Base-by-base conservation (phyloP, 805 yeast genomes). In the Candida ortonii region DNA sequence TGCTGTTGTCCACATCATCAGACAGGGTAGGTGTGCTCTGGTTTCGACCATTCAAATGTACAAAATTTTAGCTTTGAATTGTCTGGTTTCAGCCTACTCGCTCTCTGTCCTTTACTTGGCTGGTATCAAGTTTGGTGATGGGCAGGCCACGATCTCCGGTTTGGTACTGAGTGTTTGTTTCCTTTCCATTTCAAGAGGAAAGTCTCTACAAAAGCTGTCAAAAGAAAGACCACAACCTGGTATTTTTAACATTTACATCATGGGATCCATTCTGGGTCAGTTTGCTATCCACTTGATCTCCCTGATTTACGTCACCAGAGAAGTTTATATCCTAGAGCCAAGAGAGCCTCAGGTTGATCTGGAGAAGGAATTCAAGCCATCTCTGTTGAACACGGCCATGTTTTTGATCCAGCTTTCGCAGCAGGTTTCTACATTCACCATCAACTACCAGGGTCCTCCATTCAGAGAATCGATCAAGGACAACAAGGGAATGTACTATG, bases 31-130 rank as follows among this genome's bases (percentile, higher is more conserved):
- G 65, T 86, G 96, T 70, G 96, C 98, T 6, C 71, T 93, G 48
- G 96, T 93, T 28, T 86, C 96, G 12, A 93, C 98, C 7, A 89
- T 93, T 57, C 98, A 93, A 68, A 93, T 93, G 98, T 93, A 93
- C 75, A 93, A 93, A 69, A 93, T 93, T 55, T 69, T 93, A 58
- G 98, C 98, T 0, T 73, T 93, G 67, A 93, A 93, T 64, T 93
- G 97, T 76, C 72, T 93, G 69, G 88, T 93, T 64, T 82, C 95
- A 48, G 98, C 98, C 20, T 93, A 93, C 61, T 88, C 97, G 2
- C 71, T 90, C 53, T 85, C 96, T 26, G 96, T 93, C 24, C 76
- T 93, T 57, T 93, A 85, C 62, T 71, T 93, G 52, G 97, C 97
- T 10, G 98, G 98, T 64, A 94, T 93, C 55, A 93, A 93, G 65